These are phyloP conservation scores for Penicillium sp. DNA, from an alignment of 2,329 filamentous ascomycete species.

Conservation along the genomic window DNA sequence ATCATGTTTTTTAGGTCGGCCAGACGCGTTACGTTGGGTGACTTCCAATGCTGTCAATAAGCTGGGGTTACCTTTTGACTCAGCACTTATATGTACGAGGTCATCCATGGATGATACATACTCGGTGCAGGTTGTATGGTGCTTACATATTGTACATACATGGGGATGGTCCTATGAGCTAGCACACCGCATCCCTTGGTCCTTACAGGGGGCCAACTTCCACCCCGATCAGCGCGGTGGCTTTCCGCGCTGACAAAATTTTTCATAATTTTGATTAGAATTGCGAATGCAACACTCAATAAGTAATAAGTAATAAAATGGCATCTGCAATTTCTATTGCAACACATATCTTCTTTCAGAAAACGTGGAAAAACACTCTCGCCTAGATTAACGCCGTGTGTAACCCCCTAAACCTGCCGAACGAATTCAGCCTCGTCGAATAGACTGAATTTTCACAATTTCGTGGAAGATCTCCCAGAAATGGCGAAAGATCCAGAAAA, in stretches of 20 bases:
- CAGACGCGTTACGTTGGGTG: neutral
- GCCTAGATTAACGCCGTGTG: neutral
- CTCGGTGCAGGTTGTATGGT: neutral
- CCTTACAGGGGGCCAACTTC: neutral
- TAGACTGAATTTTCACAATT: neutral
- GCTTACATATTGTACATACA: neutral
- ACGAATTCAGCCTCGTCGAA: neutral
- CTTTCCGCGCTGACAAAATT: conserved; percentile 10
- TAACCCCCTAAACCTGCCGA: neutral
- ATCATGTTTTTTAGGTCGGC: neutral
- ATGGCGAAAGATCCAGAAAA: conserved; percentile 17
- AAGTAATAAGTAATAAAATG: neutral
- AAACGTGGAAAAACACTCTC: neutral
- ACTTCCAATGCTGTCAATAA: neutral
- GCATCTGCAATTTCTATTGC: neutral
- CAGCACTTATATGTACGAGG: neutral
- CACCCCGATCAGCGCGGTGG: neutral
- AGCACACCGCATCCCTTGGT: neutral
- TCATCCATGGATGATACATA: neutral
- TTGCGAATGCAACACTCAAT: neutral
- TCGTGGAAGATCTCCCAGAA: neutral
- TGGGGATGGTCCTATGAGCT: neutral
- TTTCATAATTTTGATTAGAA: neutral
- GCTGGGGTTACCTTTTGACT: neutral
- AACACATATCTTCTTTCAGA: neutral